These are phyloP conservation scores for Neurospora sp. DNA, from an alignment of 2,329 filamentous ascomycete species.

Conservation along the genomic window DNA sequence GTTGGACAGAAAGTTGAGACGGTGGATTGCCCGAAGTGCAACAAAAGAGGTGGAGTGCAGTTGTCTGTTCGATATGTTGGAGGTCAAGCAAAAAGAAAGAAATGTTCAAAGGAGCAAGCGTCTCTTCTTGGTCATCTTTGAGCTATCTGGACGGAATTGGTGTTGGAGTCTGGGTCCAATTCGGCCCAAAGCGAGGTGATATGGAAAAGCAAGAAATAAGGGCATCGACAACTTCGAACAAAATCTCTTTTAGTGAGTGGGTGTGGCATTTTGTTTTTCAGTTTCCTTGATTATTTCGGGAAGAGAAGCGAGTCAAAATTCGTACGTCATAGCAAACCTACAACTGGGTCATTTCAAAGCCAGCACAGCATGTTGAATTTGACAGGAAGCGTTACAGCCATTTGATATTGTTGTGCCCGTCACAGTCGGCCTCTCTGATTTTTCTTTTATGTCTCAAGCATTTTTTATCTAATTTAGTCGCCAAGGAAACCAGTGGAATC, in stretches of 20 bases:
- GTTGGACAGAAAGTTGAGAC: background rate
- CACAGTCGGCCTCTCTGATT: background rate
- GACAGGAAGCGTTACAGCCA: background rate
- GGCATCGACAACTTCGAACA: background rate
- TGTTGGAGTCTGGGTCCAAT: background rate
- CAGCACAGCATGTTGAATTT: background rate
- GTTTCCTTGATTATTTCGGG: conserved; percentile 5
- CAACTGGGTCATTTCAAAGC: background rate
- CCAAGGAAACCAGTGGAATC: background rate
- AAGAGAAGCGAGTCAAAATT: background rate
- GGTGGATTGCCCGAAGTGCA: background rate
- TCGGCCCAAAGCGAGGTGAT: background rate
- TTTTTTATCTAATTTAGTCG: background rate
- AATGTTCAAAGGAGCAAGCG: background rate
- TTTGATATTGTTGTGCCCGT: background rate
- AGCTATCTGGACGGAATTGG: background rate
- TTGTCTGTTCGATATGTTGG: background rate
- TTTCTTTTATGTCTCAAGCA: background rate
- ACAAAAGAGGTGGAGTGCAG: background rate
- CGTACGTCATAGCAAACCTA: background rate
- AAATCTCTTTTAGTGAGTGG: background rate
- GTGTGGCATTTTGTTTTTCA: conserved; percentile 1
- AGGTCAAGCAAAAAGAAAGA: background rate
- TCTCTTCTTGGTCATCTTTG: background rate
- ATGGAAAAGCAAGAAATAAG: background rate